Evolutionary conservation across 2,329 filamentous ascomycete genomes (phyloP).

Genomic region (Aspergillus luchuensis): DNA sequence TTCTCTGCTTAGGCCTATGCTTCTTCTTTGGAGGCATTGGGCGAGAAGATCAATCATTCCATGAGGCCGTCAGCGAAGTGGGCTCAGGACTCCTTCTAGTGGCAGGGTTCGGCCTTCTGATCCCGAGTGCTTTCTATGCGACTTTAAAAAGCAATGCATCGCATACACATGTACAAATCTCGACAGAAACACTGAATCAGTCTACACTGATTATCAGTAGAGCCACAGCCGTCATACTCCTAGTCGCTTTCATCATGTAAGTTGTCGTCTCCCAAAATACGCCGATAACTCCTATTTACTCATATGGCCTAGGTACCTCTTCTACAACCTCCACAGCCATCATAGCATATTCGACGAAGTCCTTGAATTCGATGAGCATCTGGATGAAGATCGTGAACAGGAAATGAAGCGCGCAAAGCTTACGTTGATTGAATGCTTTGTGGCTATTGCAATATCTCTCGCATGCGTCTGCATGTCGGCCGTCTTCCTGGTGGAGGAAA

Average conservation of each 20-base stretch:
- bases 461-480: slow-evolving; percentile 73
- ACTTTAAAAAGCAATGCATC: slow-evolving; percentile 49
- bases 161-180: slow-evolving; percentile 34
- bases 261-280: slow-evolving; percentile 9
- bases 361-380: slow-evolving; percentile 69
- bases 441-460: slow-evolving; percentile 67
- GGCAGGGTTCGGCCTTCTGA: slow-evolving; percentile 61
- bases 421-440: slow-evolving; percentile 70
- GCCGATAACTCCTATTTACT: slow-evolving; percentile 3
- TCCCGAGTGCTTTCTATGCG: slow-evolving; percentile 51
- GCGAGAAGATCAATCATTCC: slow-evolving; percentile 69
- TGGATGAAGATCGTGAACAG: slow-evolving; percentile 64
- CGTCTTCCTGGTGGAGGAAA: slow-evolving; percentile 72
- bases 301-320: slow-evolving; percentile 50
- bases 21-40: slow-evolving; percentile 75
- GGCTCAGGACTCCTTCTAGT: slow-evolving; percentile 76
- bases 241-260: slow-evolving; percentile 68
- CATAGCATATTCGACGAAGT: slow-evolving; percentile 75
- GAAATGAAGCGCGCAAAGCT: slow-evolving; percentile 67
- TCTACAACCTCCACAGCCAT: slow-evolving; percentile 75
- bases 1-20: slow-evolving; percentile 77
- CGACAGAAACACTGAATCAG: slow-evolving; percentile 46
- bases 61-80: slow-evolving; percentile 74
- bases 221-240: slow-evolving; percentile 68
- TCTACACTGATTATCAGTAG: slow-evolving; percentile 69